Evolutionary conservation across 805 yeast genomes (phyloP), one percentile per base, ranked within the genome.

Genomic region (Scheffersomyces stipitis): DNA sequence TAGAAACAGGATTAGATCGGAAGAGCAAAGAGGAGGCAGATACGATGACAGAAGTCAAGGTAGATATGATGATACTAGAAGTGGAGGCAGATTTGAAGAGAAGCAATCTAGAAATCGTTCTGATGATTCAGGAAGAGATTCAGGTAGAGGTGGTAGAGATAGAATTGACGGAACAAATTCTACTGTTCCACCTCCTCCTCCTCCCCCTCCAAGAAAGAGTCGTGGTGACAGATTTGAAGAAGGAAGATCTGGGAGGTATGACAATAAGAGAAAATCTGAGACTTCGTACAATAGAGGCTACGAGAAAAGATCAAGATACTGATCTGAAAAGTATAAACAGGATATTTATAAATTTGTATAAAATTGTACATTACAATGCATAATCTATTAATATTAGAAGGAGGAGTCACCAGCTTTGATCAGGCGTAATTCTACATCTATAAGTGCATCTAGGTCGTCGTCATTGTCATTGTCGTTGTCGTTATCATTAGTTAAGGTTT

Each of bases 251-350:
- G 33, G 24, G 10, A 20, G 24, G 10, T 20, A 7, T 20, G 24
- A 20, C 7, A 20, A 48, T 27, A 60, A 62, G 35, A 44, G 66
- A 36, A 50, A 51, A 30, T 39, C 33, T 33, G 66, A 61, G 14
- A 44, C 41, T 28, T 46, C 46, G n/a, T 38, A 30, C 34, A 49
- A 50, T n/a, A 43, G 54, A 24, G 44, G 48, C 4, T 52, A 56
- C 36, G 65, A 61, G 29, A 65, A 65, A 38, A 60, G 55, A 40
- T 52, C 48, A 34, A 62, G 57, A 37, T 54, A 58, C 41, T 60
- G 40, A 36, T 14, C 34, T 5, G 12, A 16, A 27, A 8, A n/a
- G n/a, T n/a, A n/a, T n/a, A n/a, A n/a, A n/a, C n/a, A n/a, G n/a
- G 33, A 32, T 30, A 28, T 17, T 13, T 14, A 22, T 20, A 18